Conservation (phyloP, 805 yeast species). For the Lipomyces anomalus region DNA sequence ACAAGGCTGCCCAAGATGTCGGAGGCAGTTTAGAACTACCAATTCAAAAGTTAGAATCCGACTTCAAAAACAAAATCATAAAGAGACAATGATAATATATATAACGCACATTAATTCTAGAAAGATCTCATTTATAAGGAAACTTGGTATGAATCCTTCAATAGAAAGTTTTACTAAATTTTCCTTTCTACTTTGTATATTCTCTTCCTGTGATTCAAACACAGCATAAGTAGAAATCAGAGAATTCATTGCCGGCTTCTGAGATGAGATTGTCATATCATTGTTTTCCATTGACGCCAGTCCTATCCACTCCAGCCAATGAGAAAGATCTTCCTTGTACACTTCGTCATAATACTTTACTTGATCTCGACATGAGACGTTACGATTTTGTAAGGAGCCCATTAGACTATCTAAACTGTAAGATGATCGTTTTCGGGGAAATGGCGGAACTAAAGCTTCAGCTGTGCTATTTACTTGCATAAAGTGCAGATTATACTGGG, state of each 20-base stretch:
- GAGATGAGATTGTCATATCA: slow-evolving; percentile 1
- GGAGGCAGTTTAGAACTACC: slow-evolving; percentile 4
- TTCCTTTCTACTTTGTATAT: neutral
- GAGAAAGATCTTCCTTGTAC: slow-evolving; percentile 7
- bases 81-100: neutral
- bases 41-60: neutral
- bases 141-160: slow-evolving; percentile 11
- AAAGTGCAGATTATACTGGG: slow-evolving; percentile 6
- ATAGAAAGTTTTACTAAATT: slow-evolving; percentile 5
- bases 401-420: too few species aligned
- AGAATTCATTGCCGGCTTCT: slow-evolving; percentile 4
- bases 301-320: slow-evolving; percentile 17
- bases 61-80: neutral
- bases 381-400: neutral
- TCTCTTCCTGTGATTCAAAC: slow-evolving; percentile 7
- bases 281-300: slow-evolving; percentile 11
- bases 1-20: slow-evolving; percentile 10
- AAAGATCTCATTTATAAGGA: slow-evolving; percentile 2
- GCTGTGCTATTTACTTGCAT: neutral
- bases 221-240: slow-evolving; percentile 17
- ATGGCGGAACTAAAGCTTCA: slow-evolving; percentile 9
- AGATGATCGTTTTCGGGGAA: slow-evolving; percentile 8
- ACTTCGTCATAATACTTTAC: slow-evolving; percentile 5
- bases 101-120: slow-evolving; percentile 8
- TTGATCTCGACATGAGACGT: neutral